Base-by-base conservation (phyloP, 768 basidiomycete species). In the Omphalotus guepiniiformis region DNA sequence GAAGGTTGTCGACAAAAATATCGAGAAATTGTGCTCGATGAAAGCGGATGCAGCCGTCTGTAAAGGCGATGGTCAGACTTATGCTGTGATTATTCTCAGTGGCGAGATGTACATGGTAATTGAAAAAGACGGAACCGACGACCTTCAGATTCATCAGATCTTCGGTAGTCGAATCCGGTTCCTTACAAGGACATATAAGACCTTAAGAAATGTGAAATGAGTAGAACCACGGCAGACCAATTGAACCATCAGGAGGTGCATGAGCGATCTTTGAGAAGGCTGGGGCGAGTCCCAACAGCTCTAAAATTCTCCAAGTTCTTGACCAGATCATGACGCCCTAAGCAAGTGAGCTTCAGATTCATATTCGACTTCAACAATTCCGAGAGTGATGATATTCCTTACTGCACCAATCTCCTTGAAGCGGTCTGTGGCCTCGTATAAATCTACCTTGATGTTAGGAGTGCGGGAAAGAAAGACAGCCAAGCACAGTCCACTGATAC, bases 381-480 rank as follows among this genome's bases (percentile, higher is more conserved):
- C n/a, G n/a, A 2, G 22, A n/a, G 36, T 6, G n/a, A n/a, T n/a
- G n/a, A n/a, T 15, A n/a, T 11, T 12, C 30, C 52, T 23, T 39
- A 68, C 69, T 3, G 77, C 77, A 5, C 76, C 75, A 25, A 77
- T 75, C 51, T 79, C 76, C 39, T 63, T 70, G 58, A 77, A 74
- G 18, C 64, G 64, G 3, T 58, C 66, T 1, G 75, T 67, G 3
- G 73, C 66, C 60, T 79, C 78, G 50, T 78, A 79, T 3, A 79
- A 50, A 48, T 72, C 62, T 12, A 74, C 62, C 47, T 67, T 60
- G 16, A 74, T 55, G 53, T 67, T 52, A 3, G 59, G 34, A 7
- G 67, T 61, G 16, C 62, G 61, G 0, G 75, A 70, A 13, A 79
- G 66, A 0, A 67, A 58, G n/a, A 68, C 63, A 4, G 66, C 67